Conservation (phyloP, 2,329 filamentous ascomycete species). For the Alternaria infectoria region DNA sequence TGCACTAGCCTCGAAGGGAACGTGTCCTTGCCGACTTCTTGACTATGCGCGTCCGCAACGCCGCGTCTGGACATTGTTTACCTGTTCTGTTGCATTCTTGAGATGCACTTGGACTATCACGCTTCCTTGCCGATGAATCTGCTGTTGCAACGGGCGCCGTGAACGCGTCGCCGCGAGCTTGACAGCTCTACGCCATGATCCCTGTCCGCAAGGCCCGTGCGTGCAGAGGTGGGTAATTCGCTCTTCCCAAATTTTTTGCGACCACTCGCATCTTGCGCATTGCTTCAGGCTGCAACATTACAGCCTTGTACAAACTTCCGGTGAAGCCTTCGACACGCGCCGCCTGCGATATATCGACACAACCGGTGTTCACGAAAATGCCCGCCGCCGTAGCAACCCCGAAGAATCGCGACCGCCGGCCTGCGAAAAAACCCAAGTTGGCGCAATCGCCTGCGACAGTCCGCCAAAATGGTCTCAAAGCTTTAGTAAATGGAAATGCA, state of each 20-base stretch:
- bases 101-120: not conserved
- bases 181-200: conserved; percentile 11
- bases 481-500: conserved; percentile 36
- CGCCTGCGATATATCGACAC: not conserved
- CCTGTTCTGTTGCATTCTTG: not conserved
- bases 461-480: conserved; percentile 40
- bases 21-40: conserved; percentile 18
- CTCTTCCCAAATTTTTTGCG: conserved; percentile 25
- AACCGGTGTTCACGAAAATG: conserved; percentile 24
- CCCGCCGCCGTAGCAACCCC: conserved; percentile 39
- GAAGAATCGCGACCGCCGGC: conserved; percentile 38
- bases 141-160: not conserved
- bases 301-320: conserved; percentile 7
- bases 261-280: conserved; percentile 26
- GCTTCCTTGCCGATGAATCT: not conserved
- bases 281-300: conserved; percentile 31
- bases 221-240: conserved; percentile 14
- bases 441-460: conserved; percentile 32
- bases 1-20: conserved; percentile 25
- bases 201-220: conserved; percentile 14
- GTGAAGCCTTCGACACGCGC: not conserved
- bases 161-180: conserved; percentile 1
- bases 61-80: not conserved
- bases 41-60: conserved; percentile 8
- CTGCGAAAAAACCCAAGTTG: conserved; percentile 48